Evolutionary conservation across 2,329 filamentous ascomycete genomes (phyloP).

Genomic region (Aspergillus pseudoterreus): DNA sequence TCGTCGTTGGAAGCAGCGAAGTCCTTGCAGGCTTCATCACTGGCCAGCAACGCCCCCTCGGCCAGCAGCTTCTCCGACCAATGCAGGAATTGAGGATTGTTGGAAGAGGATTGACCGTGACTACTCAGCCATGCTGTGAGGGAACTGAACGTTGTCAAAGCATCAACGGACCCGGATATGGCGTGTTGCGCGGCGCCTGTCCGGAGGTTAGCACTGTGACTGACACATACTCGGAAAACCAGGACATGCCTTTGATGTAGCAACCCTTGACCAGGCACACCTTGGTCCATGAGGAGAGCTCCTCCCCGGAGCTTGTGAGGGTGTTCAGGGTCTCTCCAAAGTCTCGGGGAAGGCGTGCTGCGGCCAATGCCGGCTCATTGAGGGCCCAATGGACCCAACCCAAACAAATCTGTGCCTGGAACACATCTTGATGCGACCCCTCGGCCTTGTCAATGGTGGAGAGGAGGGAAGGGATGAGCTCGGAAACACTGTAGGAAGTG

Average conservation of each 20-base stretch:
- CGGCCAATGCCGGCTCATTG: slow-evolving; percentile 63
- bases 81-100: slow-evolving; percentile 64
- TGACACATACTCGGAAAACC: slow-evolving; percentile 2
- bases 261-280: slow-evolving; percentile 76
- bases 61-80: slow-evolving; percentile 78
- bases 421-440: slow-evolving; percentile 51
- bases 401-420: slow-evolving; percentile 78
- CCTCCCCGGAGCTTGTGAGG: slow-evolving; percentile 50
- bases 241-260: slow-evolving; percentile 66
- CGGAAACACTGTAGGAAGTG: slow-evolving; percentile 40
- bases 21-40: slow-evolving; percentile 43
- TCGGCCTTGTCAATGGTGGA: slow-evolving; percentile 58
- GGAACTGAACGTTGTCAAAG: slow-evolving; percentile 63
- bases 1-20: slow-evolving; percentile 19
- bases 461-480: slow-evolving; percentile 39
- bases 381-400: slow-evolving; percentile 81
- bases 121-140: slow-evolving; percentile 59
- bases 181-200: slow-evolving; percentile 46
- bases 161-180: slow-evolving; percentile 48
- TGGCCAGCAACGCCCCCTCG: slow-evolving; percentile 68
- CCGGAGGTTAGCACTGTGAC: slow-evolving; percentile 10
- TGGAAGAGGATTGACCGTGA: slow-evolving; percentile 34
- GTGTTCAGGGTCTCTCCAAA: slow-evolving; percentile 55
- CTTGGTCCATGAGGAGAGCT: slow-evolving; percentile 69
- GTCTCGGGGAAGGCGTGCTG: slow-evolving; percentile 60